Percentiles rank a stretch among this genome's conserved stretches.
These are phyloP conservation scores for Abrus pulchellus DNA, from an alignment of 306 rosid species.

Conservation along the genomic window DNA sequence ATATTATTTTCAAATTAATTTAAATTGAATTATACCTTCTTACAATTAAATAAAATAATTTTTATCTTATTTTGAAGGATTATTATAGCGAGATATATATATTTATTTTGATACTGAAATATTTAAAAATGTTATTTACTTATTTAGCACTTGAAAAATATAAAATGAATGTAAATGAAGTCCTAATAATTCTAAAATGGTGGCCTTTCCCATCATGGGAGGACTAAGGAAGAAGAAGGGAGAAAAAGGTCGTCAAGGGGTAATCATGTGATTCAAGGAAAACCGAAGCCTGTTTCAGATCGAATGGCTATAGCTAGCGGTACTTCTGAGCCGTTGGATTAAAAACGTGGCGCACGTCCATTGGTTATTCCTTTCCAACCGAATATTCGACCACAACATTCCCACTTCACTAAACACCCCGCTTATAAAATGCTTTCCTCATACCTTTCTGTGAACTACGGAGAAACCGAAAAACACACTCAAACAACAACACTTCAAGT, in stretches of 20 bases:
- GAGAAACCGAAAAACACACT: not conserved
- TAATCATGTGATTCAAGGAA: slow-evolving; percentile 15
- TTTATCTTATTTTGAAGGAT: too few relatives aligned
- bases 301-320: not conserved
- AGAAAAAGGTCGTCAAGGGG: too few relatives aligned
- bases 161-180: not conserved
- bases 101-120: too few relatives aligned
- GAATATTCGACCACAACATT: slow-evolving; percentile 50
- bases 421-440: not conserved
- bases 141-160: too few relatives aligned
- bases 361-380: not conserved
- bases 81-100: too few relatives aligned
- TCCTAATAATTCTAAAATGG: too few relatives aligned
- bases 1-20: too few relatives aligned
- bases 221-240: not conserved
- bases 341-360: not conserved
- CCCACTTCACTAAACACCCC: not conserved
- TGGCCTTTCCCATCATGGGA: not conserved
- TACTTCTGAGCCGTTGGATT: slow-evolving; percentile 24
- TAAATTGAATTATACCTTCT: too few relatives aligned
- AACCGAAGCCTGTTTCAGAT: not conserved
- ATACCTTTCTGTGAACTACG: not conserved
- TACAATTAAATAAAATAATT: too few relatives aligned
- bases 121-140: too few relatives aligned
- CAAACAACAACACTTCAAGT: not conserved